Evolutionary conservation across 345 rosid species (phyloP).

Genomic region (Toxicodendron radicans): DNA sequence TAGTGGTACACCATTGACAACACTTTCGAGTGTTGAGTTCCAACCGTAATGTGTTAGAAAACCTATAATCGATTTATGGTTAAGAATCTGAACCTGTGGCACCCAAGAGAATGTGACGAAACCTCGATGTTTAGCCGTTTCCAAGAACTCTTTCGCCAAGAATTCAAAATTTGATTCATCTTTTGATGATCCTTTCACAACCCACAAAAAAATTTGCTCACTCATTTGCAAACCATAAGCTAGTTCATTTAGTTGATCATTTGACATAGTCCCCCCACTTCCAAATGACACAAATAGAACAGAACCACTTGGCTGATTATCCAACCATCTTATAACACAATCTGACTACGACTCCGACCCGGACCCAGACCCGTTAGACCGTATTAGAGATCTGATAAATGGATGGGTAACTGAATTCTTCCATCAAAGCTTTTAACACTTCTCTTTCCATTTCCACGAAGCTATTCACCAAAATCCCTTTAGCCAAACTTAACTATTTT

Average conservation of each 20-base stretch:
- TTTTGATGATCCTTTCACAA: slow-evolving; percentile 22
- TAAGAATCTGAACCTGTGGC: slow-evolving; percentile 27
- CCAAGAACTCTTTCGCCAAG: slow-evolving; percentile 49
- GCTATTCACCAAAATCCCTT: too few species aligned
- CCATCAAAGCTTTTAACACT: too few species aligned
- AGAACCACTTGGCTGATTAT: slow-evolving; percentile 75
- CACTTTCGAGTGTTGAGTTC: slow-evolving; percentile 32
- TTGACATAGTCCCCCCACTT: slow-evolving; percentile 80
- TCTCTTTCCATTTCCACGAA: too few species aligned
- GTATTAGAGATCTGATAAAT: too few species aligned
- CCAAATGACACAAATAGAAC: slow-evolving; percentile 87
- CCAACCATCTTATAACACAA: slow-evolving; percentile 60
- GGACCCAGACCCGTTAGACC: too few species aligned
- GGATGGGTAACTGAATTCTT: too few species aligned
- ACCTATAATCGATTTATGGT: slow-evolving; percentile 31
- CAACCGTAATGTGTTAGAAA: slow-evolving; percentile 37
- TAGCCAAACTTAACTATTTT: too few species aligned
- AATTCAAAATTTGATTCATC: too few species aligned
- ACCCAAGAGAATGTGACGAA: slow-evolving; percentile 67
- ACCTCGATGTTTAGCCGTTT: slow-evolving; percentile 56
- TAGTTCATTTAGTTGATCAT: slow-evolving; percentile 60
- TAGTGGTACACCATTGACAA: slow-evolving; percentile 32
- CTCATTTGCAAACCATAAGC: slow-evolving; percentile 81
- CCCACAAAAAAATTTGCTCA: slow-evolving; percentile 83
- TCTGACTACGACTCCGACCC: too few species aligned